Evolutionary conservation across 768 basidiomycete species (phyloP).

Genomic region (Leucosporidium creatinivorum): DNA sequence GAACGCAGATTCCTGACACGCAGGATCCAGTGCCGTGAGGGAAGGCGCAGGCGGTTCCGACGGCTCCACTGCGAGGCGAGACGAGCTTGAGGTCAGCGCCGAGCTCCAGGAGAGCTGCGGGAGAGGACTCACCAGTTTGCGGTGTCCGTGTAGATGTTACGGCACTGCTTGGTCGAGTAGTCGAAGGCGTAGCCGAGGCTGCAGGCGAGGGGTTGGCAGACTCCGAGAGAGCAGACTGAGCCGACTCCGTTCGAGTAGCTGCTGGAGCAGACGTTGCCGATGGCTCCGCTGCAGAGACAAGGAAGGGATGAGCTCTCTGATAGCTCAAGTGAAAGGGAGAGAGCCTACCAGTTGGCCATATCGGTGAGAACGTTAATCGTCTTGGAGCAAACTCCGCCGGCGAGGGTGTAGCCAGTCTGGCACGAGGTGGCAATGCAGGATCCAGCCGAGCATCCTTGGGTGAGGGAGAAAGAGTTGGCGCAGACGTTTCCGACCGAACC

Average conservation of each 20-base stretch:
- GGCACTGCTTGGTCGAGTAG: neutral
- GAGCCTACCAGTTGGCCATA: too few species aligned
- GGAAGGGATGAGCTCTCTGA: too few species aligned
- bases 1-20: slow-evolving; percentile 10
- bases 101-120: neutral
- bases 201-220: neutral
- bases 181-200: neutral
- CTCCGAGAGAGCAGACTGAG: slow-evolving; percentile 8
- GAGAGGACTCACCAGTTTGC: slow-evolving; percentile 4
- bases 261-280: slow-evolving; percentile 15
- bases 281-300: neutral
- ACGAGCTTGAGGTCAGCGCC: neutral
- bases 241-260: slow-evolving; percentile 20
- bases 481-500: slow-evolving; percentile 8
- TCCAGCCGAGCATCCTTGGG: slow-evolving; percentile 14
- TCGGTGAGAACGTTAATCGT: slow-evolving; percentile 8
- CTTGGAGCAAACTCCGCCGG: slow-evolving; percentile 15
- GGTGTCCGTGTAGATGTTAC: neutral
- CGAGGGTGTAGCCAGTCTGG: slow-evolving; percentile 14
- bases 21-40: neutral
- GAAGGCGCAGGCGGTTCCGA: slow-evolving; percentile 13
- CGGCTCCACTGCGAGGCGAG: neutral
- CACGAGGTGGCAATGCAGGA: slow-evolving; percentile 15
- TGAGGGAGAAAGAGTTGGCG: neutral
- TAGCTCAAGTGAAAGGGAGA: too few species aligned